phyloP scores from a whole-genome alignment of 148 eudicot genomes.

The Cornus florida region DNA sequence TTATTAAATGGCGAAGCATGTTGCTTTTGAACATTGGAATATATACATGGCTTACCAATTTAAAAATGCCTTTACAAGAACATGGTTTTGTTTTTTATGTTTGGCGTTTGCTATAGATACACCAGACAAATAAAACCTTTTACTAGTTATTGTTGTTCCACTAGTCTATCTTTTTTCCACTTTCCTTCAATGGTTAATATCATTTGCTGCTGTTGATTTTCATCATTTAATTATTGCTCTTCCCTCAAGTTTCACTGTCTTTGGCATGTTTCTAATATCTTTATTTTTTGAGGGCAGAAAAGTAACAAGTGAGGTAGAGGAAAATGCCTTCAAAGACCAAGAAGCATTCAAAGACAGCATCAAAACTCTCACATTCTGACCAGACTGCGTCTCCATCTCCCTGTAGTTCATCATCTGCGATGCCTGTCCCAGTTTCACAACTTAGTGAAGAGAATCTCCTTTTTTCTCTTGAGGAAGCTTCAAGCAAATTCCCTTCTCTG shows the following conservation, averaged over 20 bases:
- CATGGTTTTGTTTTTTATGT: too few relatives aligned
- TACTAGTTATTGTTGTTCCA: too few relatives aligned
- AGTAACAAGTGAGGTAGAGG: not conserved
- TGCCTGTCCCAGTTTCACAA: constrained; percentile 13
- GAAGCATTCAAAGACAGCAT: constrained; percentile 38
- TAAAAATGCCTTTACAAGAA: too few relatives aligned
- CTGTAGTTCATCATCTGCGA: constrained; percentile 20
- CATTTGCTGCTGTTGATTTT: not conserved
- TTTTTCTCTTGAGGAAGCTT: constrained; percentile 49
- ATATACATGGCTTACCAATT: too few relatives aligned
- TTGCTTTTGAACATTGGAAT: too few relatives aligned
- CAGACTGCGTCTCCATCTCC: constrained; percentile 35
- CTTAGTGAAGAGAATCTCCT: constrained; percentile 34
- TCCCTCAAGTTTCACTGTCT: not conserved
- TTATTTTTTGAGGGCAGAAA: not conserved
- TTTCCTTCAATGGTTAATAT: not conserved
- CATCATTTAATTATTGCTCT: not conserved
- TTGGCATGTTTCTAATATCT: not conserved
- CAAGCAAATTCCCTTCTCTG: constrained; percentile 59
- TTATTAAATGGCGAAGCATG: too few relatives aligned
- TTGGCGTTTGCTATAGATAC: too few relatives aligned
- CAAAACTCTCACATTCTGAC: constrained; percentile 23
- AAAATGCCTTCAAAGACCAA: constrained; percentile 55
- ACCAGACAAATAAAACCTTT: too few relatives aligned
- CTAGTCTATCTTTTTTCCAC: not conserved